Percentiles rank a stretch among this genome's conserved stretches.
Conservation (phyloP, 192 early-diverging fungal species). For the Chytriomyces sp. region DNA sequence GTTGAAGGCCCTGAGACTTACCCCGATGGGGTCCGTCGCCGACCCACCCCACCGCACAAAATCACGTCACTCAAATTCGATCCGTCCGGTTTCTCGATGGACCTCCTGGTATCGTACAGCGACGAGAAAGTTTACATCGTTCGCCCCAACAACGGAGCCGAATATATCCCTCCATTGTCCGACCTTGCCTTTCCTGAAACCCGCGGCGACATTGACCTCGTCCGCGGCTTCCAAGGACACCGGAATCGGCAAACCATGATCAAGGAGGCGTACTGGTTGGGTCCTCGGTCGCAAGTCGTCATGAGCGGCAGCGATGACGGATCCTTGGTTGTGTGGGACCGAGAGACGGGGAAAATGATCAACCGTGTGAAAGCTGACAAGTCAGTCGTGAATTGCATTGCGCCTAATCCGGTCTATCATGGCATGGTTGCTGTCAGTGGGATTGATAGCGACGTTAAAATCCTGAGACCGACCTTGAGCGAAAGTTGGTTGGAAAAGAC, state of each 20-base stretch:
- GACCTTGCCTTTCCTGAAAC: not conserved
- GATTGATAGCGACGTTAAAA: conserved; percentile 26
- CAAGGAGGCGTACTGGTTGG: conserved; percentile 31
- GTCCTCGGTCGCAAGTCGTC: conserved; percentile 14
- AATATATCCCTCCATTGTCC: not conserved
- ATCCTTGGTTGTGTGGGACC: conserved; percentile 21
- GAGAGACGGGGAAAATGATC: conserved; percentile 15
- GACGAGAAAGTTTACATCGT: conserved; percentile 21
- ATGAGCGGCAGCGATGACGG: conserved; percentile 29
- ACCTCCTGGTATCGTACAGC: conserved; percentile 22
- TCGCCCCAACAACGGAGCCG: conserved; percentile 3
- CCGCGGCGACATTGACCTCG: not conserved
- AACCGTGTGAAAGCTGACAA: conserved; percentile 22
- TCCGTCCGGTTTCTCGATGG: conserved; percentile 11
- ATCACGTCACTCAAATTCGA: conserved; percentile 26
- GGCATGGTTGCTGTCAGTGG: conserved; percentile 3
- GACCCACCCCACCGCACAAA: conserved; percentile 8
- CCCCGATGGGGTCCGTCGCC: not conserved
- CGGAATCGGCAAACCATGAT: conserved; percentile 29
- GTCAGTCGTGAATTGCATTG: conserved; percentile 28
- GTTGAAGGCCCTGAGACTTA: not conserved
- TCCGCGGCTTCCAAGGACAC: conserved; percentile 11
- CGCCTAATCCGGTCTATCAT: conserved; percentile 17
- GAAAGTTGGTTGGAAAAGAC: not conserved
- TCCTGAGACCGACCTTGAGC: conserved; percentile 6